Percentiles rank a stretch among this genome's conserved stretches.
phyloP scores from a whole-genome alignment of 129 eudicot species.

The Lactuca saligna region DNA sequence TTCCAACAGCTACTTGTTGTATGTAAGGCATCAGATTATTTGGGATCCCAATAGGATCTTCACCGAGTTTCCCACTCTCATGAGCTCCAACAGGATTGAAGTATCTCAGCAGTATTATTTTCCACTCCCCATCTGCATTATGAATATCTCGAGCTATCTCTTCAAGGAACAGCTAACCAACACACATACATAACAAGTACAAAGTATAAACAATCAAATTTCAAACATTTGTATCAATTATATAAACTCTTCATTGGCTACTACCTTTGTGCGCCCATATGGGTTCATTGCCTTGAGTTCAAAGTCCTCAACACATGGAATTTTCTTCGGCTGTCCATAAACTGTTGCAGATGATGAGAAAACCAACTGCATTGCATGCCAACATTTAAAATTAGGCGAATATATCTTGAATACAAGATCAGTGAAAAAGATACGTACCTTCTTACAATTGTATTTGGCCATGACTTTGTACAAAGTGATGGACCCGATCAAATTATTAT shows the following conservation, averaged over 20 bases:
- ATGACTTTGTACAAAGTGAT: constrained; percentile 75
- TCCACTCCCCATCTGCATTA: constrained; percentile 76
- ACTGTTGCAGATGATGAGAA: constrained; percentile 98
- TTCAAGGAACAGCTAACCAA: constrained; percentile 72
- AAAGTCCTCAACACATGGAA: constrained; percentile 88
- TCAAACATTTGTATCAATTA: background rate
- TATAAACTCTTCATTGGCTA: background rate
- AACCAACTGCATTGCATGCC: constrained; percentile 58
- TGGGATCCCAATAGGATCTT: constrained; percentile 97
- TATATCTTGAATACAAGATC: background rate
- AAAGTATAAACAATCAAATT: background rate
- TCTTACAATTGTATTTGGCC: constrained; percentile 95
- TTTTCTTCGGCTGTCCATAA: constrained; percentile 92
- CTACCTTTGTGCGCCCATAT: constrained; percentile 97
- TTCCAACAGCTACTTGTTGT: constrained; percentile 95
- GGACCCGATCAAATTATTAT: constrained; percentile 89
- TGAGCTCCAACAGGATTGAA: constrained; percentile 99
- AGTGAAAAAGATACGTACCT: constrained; percentile 38
- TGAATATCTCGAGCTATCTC: constrained; percentile 89
- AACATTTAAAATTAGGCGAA: background rate
- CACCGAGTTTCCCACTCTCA: constrained; percentile 90
- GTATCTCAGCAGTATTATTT: constrained; percentile 74
- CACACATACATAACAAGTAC: background rate
- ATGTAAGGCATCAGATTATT: constrained; percentile 98
- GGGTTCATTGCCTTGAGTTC: constrained; percentile 88